Evolutionary conservation across 164 flowering plant genomes (phyloP).

Genomic region (Akebia trifoliata): DNA sequence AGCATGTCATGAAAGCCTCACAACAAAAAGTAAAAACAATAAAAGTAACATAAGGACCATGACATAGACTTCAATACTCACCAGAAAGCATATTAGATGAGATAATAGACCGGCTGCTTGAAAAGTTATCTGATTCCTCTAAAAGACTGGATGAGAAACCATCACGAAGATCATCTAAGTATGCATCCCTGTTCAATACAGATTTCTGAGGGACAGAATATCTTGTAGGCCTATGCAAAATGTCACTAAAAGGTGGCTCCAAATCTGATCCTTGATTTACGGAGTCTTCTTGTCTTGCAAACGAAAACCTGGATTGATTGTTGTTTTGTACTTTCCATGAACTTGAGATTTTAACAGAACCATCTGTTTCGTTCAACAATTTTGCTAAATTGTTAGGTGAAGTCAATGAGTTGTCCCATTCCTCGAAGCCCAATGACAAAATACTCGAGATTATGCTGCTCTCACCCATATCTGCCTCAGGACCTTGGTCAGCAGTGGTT

Average conservation of each 20-base stretch:
- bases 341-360: constrained; percentile 19
- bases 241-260: constrained; percentile 19
- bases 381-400: constrained; percentile 29
- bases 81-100: constrained; percentile 28
- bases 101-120: constrained; percentile 9
- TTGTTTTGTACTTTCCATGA: constrained; percentile 28
- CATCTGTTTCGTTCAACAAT: constrained; percentile 27
- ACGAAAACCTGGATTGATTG: constrained; percentile 48
- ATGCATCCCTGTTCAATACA: constrained; percentile 22
- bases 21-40: not conserved
- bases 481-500: constrained; percentile 12
- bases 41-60: not conserved
- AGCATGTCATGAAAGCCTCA: not conserved
- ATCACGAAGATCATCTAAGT: constrained; percentile 20
- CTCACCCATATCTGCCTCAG: constrained; percentile 32
- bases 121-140: constrained; percentile 16
- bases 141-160: constrained; percentile 13
- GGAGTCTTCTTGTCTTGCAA: constrained; percentile 41
- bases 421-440: constrained; percentile 46
- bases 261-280: constrained; percentile 18
- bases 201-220: constrained; percentile 14
- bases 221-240: constrained; percentile 5
- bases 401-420: constrained; percentile 38
- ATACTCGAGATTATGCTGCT: constrained; percentile 53
- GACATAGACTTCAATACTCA: constrained; percentile 10